Evolutionary conservation across 192 early-diverging fungal species (phyloP), one percentile per base, ranked within the genome.

Genomic region (Diversispora eburnea): DNA sequence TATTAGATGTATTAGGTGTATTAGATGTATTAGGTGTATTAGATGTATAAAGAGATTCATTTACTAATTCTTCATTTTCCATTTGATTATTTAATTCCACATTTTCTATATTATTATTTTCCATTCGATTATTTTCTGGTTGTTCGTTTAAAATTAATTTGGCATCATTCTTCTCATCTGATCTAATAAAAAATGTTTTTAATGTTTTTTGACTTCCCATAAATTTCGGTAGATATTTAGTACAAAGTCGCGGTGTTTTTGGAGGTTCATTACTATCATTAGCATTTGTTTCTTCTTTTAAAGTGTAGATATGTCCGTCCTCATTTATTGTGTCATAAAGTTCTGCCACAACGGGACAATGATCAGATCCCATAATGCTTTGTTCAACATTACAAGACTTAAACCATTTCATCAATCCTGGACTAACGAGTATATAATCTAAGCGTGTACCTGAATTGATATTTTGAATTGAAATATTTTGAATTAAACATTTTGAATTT

Each of bases 301-400:
- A 25, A 9, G 25, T 47, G 22, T 54, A n/a, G 49, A 41, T 67
- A 43, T 75, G 13, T 43, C 4, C n/a, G 19, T 33, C 64, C 56
- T 76, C 58, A 7, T 25, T 15, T 8, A 70, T 63, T 74, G 75
- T 70, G 9, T 64, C 73, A 45, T 5, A 19, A 25, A 63, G 41
- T 33, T 85, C 84, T 0, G 75, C 78, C 45, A 82, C 74, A 2
- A 94, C 89, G 2, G 91, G 92, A 71, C 93, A 95, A 75, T 95
- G 93, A 77, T 95, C 93, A 15, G 88, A 90, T 8, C 93, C 93
- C 61, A 87, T 76, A 12, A 93, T 75, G 2, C 86, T 68, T 7
- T 87, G 81, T 45, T 86, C 76, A 4, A 92, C 80, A 56, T 88
- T 76, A 25, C 88, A 83, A 22, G 73, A 81, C n/a, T 78, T 78